phyloP scores from a whole-genome alignment of 306 rosid genomes.

The Arachis hypogaea region DNA sequence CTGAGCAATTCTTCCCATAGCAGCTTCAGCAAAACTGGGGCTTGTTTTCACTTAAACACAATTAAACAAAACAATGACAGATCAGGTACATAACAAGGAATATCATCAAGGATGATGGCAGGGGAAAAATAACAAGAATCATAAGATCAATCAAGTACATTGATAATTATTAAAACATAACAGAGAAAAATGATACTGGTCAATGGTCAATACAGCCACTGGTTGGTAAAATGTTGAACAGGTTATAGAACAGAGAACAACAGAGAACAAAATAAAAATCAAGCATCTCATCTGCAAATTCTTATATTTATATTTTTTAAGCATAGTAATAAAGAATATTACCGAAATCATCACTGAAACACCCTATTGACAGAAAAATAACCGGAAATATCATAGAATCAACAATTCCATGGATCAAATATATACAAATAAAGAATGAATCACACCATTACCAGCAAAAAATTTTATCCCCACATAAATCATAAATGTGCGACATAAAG shows the following conservation, averaged over 20 bases:
- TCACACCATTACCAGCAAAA: slow-evolving; percentile 18
- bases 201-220: not conserved
- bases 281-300: not conserved
- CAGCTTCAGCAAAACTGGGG: slow-evolving; percentile 93
- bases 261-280: not conserved
- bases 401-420: not conserved
- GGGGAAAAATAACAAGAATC: not conserved
- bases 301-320: not conserved
- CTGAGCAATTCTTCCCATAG: slow-evolving; percentile 95
- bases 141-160: not conserved
- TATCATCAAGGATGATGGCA: not conserved
- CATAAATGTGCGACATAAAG: not conserved
- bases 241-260: not conserved
- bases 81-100: slow-evolving; percentile 26
- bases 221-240: not conserved
- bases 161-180: slow-evolving; percentile 7
- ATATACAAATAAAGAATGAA: slow-evolving; percentile 23
- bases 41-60: slow-evolving; percentile 73
- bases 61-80: slow-evolving; percentile 20
- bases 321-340: not conserved
- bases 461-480: not conserved
- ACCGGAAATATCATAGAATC: not conserved
- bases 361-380: slow-evolving; percentile 3
- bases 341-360: slow-evolving; percentile 3
- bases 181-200: not conserved